Percentiles rank a stretch among this genome's conserved stretches.
Evolutionary conservation across 345 rosid species (phyloP).

Genomic region (Rhizophora mangle): DNA sequence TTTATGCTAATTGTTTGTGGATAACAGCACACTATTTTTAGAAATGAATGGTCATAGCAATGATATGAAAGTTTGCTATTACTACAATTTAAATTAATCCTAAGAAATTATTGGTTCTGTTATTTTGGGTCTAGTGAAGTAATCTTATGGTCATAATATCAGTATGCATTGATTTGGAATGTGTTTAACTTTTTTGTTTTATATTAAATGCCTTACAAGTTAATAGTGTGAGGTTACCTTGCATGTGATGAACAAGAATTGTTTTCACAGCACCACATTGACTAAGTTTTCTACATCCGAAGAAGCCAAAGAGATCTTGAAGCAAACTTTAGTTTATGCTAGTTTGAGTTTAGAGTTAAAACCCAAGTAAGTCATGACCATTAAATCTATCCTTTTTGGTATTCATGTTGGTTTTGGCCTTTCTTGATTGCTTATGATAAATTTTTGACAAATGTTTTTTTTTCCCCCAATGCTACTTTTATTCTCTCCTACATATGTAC

Average conservation of each 20-base stretch:
- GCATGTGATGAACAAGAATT: constrained; percentile 6
- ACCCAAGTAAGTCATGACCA: constrained; percentile 6
- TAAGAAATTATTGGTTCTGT: too few relatives aligned
- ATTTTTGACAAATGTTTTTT: neutral
- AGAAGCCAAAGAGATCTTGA: constrained; percentile 3
- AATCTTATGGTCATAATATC: too few relatives aligned
- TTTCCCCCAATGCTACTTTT: neutral
- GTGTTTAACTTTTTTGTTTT: neutral
- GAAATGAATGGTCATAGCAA: too few relatives aligned
- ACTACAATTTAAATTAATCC: too few relatives aligned
- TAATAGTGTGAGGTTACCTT: constrained; percentile 18
- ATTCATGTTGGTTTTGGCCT: neutral
- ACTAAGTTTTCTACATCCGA: constrained; percentile 14
- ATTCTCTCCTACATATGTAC: neutral
- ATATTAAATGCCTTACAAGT: neutral
- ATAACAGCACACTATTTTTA: too few relatives aligned
- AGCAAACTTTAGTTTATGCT: constrained; percentile 11
- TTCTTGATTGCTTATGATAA: neutral
- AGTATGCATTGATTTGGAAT: too few relatives aligned
- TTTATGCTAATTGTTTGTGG: too few relatives aligned
- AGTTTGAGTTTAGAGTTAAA: constrained; percentile 9
- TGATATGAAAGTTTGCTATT: too few relatives aligned
- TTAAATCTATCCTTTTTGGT: neutral
- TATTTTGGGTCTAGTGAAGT: too few relatives aligned
- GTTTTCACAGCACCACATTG: constrained; percentile 15